Evolutionary conservation across 1,284 basidiomycete genomes (phyloP), one percentile per base, ranked within the genome.

Genomic region (Puccinia triticina): DNA sequence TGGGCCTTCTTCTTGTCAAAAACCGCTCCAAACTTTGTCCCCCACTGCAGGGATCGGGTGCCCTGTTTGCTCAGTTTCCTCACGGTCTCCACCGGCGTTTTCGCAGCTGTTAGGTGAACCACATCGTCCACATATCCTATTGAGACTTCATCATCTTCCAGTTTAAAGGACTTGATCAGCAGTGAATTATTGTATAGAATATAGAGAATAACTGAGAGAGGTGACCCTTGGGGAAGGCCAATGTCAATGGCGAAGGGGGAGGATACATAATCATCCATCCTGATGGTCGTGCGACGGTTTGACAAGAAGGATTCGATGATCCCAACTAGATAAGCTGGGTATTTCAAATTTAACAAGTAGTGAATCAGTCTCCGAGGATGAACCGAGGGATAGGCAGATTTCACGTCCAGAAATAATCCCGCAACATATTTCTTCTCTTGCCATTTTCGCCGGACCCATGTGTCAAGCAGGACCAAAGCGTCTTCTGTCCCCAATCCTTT

Each of bases 51-150:
- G 23, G 40, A 71, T n/a, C 21, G n/a, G 12, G 18, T 67, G 18
- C 64, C 64, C 7, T 40, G 18, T 11, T 11, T 7, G 8, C 34
- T 11, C 37, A 67, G 32, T 26, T 21, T n/a, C n/a, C 32, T 21
- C 34, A 26, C 32, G 64, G 32, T 34, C 64, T 11, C 32, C 8
- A 11, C 64, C n/a, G 34, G 18, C 8, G 23, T 11, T 67, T 11
- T 32, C 23, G 32, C 40, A 43, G 40, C 40, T 12, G 12, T 12
- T 12, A 43, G 12, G 12, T 43, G 40, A 12, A 43, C 40, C 29
- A 76, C 74, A 61, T 59, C 50, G 34, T 76, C 53, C 8, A 76
- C 43, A 59, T 55, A 76, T 14, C 74, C 74, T 23, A 76, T 23
- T 34, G 74, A 76, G 34, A 59, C 55, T 12, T 18, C 43, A 32